Base-by-base conservation (phyloP, 2,329 filamentous ascomycete species). In the Furcasterigmium sp. region DNA sequence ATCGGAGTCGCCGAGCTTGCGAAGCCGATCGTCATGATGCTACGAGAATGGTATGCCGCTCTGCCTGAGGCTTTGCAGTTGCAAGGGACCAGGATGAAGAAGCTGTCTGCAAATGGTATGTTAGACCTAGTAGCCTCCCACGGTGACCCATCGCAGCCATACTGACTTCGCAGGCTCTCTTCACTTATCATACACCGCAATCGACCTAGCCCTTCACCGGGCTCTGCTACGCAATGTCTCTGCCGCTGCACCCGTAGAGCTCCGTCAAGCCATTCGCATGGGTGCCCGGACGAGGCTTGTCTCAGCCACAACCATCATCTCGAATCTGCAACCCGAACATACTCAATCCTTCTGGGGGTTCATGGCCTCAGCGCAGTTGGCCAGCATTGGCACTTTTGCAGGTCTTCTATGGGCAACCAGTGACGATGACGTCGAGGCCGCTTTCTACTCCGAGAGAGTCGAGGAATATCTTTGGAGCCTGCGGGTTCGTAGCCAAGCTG, bases 191-290 rank as follows among this genome's bases (percentile, higher is more conserved):
- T 75, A 76, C 47, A 68, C 72, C 38, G 70, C 71, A 0, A 69
- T 73, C 0, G 73, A 75, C 44, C 72, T 76, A 41, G 67, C 71
- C 34, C 62, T 76, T 3, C 72, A 76, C 51, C 68, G 72, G 3
- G 67, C 67, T 5, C 68, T 77, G 41, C 61, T 76, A 2, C 62
- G 73, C 10, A 67, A 67, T 8, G 59, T 71, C 15, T 59, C 62
- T 1, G 54, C 59, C 3, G 53, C 56, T 8, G 59, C 59, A 1
- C 57, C 61, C 0, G 51, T 44, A 1, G 51, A 55, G 8, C 50
- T 66, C 8, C 58, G 60, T 11, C 44, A 53, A 3, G 55, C 62
- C 8, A 53, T 65, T 40, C 60, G 65, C 15, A 57, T 60, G 3
- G 67, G 65, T 4, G 68, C 67, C 18, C 58, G 62, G 8, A 55